A percentile compares a stretch with the other conserved stretches of the same genome.
Conservation (phyloP, 805 yeast species). For the Metschnikowia reukaufii region DNA sequence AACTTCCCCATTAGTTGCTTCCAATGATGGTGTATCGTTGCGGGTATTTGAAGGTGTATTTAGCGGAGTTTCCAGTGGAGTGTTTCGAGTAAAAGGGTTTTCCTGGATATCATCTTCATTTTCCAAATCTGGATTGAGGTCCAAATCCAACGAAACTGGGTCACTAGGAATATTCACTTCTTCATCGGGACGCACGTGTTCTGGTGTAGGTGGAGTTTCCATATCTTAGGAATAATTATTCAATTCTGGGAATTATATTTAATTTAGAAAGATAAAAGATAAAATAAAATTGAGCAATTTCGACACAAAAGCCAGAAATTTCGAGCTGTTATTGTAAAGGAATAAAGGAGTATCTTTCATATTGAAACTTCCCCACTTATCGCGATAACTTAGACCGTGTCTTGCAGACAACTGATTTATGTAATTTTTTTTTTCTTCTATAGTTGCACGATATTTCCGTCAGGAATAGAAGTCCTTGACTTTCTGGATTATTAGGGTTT, state of each 20-base stretch:
- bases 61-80: constrained; percentile 23
- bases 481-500: too few species aligned
- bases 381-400: not conserved
- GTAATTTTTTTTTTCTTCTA: not conserved
- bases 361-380: not conserved
- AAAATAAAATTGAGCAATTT: too few species aligned
- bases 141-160: constrained; percentile 25
- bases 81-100: not conserved
- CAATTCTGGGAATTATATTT: too few species aligned
- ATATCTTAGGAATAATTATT: not conserved
- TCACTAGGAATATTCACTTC: constrained; percentile 33
- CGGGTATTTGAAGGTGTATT: not conserved
- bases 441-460: too few species aligned
- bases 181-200: constrained; percentile 36
- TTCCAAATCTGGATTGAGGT: constrained; percentile 41
- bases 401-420: not conserved
- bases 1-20: not conserved
- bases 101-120: constrained; percentile 24
- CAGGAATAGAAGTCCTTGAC: too few species aligned
- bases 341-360: too few species aligned
- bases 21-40: not conserved
- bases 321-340: too few species aligned
- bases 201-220: constrained; percentile 35
- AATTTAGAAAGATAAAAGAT: too few species aligned
- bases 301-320: too few species aligned